Evolutionary conservation across 1,139 yeast species (phyloP).

Genomic region (Zhuliangozyma blackwelliae): DNA sequence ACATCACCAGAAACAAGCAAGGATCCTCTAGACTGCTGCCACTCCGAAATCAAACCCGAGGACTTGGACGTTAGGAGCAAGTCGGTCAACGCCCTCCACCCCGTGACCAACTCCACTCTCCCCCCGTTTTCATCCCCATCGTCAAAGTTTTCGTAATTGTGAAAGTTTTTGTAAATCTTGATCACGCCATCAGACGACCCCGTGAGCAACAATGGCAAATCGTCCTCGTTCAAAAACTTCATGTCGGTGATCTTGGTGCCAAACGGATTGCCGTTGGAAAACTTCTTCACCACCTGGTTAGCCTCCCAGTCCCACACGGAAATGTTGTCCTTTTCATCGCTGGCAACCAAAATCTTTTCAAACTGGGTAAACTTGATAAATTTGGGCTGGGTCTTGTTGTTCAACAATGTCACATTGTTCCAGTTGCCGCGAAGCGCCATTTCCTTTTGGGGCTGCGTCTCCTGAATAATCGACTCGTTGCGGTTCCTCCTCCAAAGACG

Average conservation of each 20-base stretch:
- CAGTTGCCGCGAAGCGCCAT: conserved; percentile 83
- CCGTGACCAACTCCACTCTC: conserved; percentile 61
- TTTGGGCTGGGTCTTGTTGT: conserved; percentile 78
- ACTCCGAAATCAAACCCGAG: conserved; percentile 82
- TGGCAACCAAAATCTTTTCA: conserved; percentile 75
- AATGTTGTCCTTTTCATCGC: conserved; percentile 81
- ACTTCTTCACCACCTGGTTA: conserved; percentile 54
- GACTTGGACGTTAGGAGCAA: conserved; percentile 74
- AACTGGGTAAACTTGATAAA: conserved; percentile 81
- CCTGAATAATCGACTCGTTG: conserved; percentile 79
- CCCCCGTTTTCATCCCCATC: conserved; percentile 19
- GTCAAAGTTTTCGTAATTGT: conserved; percentile 35
- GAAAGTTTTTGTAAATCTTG: conserved; percentile 76
- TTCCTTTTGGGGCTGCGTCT: conserved; percentile 86
- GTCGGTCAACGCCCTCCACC: conserved; percentile 95
- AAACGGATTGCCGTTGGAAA: conserved; percentile 80
- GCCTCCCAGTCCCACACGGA: conserved; percentile 88
- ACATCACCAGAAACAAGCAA: conserved; percentile 93
- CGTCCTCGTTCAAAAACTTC: conserved; percentile 88
- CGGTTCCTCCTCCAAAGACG: conserved; percentile 88
- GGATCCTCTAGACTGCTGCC: conserved; percentile 97
- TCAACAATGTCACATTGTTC: conserved; percentile 61
- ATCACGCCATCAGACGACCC: conserved; percentile 95
- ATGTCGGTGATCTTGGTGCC: conserved; percentile 88
- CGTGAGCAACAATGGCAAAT: conserved; percentile 73